A percentile compares a stretch with the other conserved stretches of the same genome.
Conservation (phyloP, 2,329 filamentous ascomycete species). For the Blastomyces percursus region DNA sequence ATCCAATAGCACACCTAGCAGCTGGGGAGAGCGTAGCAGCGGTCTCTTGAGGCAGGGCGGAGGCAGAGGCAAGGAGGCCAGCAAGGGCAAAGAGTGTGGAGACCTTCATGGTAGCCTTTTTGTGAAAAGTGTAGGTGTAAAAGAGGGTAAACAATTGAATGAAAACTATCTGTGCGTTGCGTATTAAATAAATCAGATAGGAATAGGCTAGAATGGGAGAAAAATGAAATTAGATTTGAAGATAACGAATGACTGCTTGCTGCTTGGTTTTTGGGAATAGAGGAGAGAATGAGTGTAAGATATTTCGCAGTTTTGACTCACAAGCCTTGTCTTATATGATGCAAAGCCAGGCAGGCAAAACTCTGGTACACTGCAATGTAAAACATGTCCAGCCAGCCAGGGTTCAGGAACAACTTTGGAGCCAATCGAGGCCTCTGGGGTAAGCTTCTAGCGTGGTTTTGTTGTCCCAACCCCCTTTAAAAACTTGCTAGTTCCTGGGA, state of each 20-base stretch:
- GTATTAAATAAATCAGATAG: slow-evolving; percentile 3
- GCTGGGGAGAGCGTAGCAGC: slow-evolving; percentile 24
- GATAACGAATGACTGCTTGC: slow-evolving; percentile 1
- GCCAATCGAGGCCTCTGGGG: not conserved
- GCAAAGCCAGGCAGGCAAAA: no score
- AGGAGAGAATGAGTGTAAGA: not conserved
- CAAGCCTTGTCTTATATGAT: not conserved
- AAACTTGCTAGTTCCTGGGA: not conserved
- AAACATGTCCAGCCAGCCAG: not conserved
- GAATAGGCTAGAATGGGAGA: not conserved
- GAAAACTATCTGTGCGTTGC: not conserved
- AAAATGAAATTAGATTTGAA: not conserved
- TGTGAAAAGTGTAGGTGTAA: not conserved
- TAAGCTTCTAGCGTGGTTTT: not conserved
- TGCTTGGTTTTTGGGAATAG: not conserved
- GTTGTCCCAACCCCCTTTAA: not conserved
- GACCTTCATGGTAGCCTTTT: slow-evolving; percentile 24
- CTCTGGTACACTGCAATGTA: not conserved
- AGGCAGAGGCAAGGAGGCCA: slow-evolving; percentile 35
- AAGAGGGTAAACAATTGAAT: not conserved
- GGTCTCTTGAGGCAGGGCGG: slow-evolving; percentile 31
- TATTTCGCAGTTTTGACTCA: not conserved
- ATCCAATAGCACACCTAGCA: slow-evolving; percentile 27
- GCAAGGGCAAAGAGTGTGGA: slow-evolving; percentile 36
- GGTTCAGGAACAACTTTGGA: not conserved